These are phyloP conservation scores for Colletotrichum phormii DNA, from an alignment of 2,329 filamentous ascomycete species.

Conservation along the genomic window DNA sequence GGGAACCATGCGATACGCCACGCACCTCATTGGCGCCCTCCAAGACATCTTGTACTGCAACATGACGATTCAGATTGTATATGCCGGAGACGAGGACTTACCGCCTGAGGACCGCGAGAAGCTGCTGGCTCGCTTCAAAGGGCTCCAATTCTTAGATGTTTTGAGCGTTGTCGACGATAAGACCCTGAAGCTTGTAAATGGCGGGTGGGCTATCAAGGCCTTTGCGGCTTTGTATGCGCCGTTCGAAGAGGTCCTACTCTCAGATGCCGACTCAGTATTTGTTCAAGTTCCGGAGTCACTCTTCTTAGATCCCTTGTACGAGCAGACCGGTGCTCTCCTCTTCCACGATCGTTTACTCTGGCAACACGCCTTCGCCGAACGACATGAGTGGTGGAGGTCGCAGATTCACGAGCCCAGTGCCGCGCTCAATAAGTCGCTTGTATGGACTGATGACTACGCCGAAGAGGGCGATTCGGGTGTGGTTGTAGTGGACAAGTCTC, in stretches of 20 bases:
- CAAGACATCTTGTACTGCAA: constrained; percentile 43
- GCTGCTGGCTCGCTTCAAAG: constrained; percentile 39
- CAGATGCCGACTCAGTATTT: constrained; percentile 54
- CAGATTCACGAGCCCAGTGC: constrained; percentile 50
- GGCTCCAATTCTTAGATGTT: constrained; percentile 48
- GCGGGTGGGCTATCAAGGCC: constrained; percentile 54
- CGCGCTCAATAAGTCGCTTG: constrained; percentile 47
- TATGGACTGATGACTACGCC: constrained; percentile 53
- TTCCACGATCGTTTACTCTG: constrained; percentile 55
- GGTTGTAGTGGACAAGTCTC: constrained; percentile 54
- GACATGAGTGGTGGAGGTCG: constrained; percentile 52
- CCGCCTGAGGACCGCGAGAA: constrained; percentile 39
- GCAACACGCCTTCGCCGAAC: constrained; percentile 47
- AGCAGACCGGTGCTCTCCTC: constrained; percentile 47
- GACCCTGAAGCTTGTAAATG: constrained; percentile 42
- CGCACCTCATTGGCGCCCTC: constrained; percentile 48
- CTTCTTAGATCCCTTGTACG: constrained; percentile 45
- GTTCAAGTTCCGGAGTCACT: constrained; percentile 48
- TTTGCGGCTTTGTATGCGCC: constrained; percentile 51
- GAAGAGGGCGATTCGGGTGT: constrained; percentile 56
- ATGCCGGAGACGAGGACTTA: constrained; percentile 50
- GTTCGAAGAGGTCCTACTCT: constrained; percentile 50
- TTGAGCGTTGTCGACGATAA: constrained; percentile 46
- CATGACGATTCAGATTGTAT: constrained; percentile 49
- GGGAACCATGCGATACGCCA: constrained; percentile 47